Percentiles rank a stretch among this genome's conserved stretches.
Conservation (phyloP, 169 alveolate species). For the Toxoplasma gondii region DNA sequence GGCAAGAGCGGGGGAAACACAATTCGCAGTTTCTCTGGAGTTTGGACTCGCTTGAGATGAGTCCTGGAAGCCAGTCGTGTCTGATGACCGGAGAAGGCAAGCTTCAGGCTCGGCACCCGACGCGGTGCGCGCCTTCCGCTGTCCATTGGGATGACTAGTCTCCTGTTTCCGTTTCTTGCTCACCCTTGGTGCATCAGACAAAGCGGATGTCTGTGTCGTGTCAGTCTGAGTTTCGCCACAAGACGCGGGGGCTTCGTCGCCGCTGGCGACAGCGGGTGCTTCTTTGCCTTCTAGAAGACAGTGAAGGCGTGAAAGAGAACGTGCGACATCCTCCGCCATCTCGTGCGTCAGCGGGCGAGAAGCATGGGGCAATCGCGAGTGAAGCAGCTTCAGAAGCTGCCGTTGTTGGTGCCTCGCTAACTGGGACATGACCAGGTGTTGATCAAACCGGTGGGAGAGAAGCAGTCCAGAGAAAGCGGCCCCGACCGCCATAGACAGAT, state of each 20-base stretch:
- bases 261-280: neutral
- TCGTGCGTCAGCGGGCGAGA: neutral
- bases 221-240: neutral
- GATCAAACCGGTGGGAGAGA: slow-evolving; percentile 35
- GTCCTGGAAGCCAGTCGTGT: too few relatives aligned
- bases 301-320: neutral
- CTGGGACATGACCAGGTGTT: neutral
- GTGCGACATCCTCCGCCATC: neutral
- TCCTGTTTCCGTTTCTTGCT: neutral
- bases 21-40: neutral
- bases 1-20: neutral
- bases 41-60: too few relatives aligned
- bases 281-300: neutral
- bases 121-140: too few relatives aligned
- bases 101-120: too few relatives aligned
- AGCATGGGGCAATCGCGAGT: neutral
- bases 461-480: neutral
- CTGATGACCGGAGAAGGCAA: too few relatives aligned
- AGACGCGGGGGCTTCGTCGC: too few relatives aligned
- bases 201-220: neutral
- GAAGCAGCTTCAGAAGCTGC: slow-evolving; percentile 24
- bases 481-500: neutral
- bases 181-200: neutral
- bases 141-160: neutral
- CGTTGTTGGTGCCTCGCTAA: neutral